Percentiles rank a stretch among this genome's conserved stretches.
Evolutionary conservation across 495 filamentous ascomycete genomes (phyloP).

Genomic region (Coniosporium apollinis): DNA sequence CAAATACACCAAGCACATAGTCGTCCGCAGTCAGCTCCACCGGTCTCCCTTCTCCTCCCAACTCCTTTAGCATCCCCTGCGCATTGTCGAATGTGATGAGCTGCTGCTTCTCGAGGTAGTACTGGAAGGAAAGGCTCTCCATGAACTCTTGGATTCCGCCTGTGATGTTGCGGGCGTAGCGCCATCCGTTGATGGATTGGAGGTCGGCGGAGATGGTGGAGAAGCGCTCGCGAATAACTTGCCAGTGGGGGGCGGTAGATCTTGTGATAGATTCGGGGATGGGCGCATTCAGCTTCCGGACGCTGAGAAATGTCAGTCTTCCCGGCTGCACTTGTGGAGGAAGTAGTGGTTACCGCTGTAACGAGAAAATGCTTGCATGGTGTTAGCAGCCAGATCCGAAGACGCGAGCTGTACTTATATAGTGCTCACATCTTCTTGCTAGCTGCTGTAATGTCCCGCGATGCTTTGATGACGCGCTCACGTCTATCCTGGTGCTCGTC

Average conservation of each 20-base stretch:
- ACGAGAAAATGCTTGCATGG: conserved; percentile 61
- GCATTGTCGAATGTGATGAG: conserved; percentile 52
- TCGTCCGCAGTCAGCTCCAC: conserved; percentile 61
- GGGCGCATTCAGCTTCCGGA: conserved; percentile 43
- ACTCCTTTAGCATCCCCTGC: conserved; percentile 22
- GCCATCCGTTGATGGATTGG: conserved; percentile 59
- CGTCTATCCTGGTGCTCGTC: conserved; percentile 90
- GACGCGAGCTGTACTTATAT: neutral
- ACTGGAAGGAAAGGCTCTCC: conserved; percentile 69
- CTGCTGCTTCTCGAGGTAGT: conserved; percentile 66
- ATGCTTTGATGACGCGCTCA: conserved; percentile 74
- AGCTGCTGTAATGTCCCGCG: conserved; percentile 74
- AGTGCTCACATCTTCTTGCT: conserved; percentile 93
- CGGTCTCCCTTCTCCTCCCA: conserved; percentile 10
- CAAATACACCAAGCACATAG: conserved; percentile 82
- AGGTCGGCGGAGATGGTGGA: conserved; percentile 51
- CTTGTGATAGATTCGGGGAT: conserved; percentile 47
- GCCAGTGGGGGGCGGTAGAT: conserved; percentile 44
- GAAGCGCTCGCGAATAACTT: conserved; percentile 53
- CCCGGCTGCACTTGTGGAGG: conserved; percentile 1
- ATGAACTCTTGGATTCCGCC: conserved; percentile 79
- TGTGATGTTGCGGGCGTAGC: conserved; percentile 63
- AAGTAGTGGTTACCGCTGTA: conserved; percentile 52
- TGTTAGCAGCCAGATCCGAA: conserved; percentile 4
- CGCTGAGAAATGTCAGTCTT: conserved; percentile 26